Evolutionary conservation across 352 stramenopile genomes (phyloP).

Genomic region (Saprolegnia diclina): DNA sequence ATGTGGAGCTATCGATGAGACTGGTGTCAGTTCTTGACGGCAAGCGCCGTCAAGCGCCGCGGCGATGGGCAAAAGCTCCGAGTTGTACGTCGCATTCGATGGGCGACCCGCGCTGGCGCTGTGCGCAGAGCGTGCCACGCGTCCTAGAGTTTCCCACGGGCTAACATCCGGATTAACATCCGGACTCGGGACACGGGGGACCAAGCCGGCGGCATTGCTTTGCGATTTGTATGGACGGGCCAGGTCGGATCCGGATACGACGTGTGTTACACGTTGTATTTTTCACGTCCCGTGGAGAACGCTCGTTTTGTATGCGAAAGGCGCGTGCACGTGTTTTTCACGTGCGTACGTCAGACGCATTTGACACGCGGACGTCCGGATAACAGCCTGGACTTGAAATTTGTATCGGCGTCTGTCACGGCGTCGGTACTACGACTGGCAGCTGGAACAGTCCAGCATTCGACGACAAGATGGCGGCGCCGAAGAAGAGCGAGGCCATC

Average conservation of each 20-base stretch:
- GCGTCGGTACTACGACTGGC: neutral
- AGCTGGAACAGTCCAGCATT: neutral
- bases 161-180: too few species aligned
- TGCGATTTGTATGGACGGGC: neutral
- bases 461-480: conserved; percentile 28
- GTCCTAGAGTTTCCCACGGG: too few species aligned
- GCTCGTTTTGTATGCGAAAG: neutral
- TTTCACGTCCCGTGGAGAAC: too few species aligned
- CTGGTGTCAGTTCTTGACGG: too few species aligned
- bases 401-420: neutral
- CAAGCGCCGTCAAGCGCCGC: too few species aligned
- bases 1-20: too few species aligned
- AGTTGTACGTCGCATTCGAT: too few species aligned
- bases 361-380: neutral
- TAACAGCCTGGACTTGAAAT: neutral
- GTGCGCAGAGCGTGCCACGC: too few species aligned
- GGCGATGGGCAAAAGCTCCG: too few species aligned
- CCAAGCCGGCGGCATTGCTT: too few species aligned
- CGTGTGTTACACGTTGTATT: neutral
- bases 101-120: too few species aligned
- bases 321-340: neutral
- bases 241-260: neutral
- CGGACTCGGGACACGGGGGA: too few species aligned
- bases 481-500: conserved; percentile 72
- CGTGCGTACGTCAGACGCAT: neutral